phyloP scores from a whole-genome alignment of 2,329 filamentous ascomycete species.

The Elsinoe fawcettii region DNA sequence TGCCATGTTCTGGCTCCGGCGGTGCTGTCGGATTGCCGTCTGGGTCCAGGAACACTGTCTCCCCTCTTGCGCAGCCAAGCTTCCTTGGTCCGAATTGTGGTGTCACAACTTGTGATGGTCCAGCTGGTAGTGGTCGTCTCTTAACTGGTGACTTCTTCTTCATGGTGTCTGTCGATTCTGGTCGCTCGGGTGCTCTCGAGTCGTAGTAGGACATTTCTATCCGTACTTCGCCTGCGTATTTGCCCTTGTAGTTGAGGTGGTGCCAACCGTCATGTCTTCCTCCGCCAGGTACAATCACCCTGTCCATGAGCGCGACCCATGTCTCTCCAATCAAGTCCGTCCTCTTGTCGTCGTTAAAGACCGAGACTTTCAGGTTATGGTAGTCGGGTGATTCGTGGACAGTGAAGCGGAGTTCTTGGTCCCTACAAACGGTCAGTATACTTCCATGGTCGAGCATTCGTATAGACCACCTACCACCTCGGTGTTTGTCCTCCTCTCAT shows the following conservation, averaged over 20 bases:
- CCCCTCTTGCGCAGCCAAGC: conserved; percentile 38
- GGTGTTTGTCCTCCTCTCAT: conserved; percentile 91
- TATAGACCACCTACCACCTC: conserved; percentile 62
- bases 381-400: conserved; percentile 97
- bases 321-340: conserved; percentile 94
- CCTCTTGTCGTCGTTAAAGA: conserved; percentile 98
- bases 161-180: conserved; percentile 37
- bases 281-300: conserved; percentile 72
- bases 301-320: conserved; percentile 70
- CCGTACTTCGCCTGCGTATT: conserved; percentile 90
- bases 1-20: background rate
- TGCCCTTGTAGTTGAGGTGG: conserved; percentile 74
- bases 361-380: conserved; percentile 85
- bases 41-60: conserved; percentile 12
- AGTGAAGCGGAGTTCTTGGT: conserved; percentile 90
- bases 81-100: conserved; percentile 22
- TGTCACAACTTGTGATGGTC: conserved; percentile 5
- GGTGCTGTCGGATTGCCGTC: conserved; percentile 13
- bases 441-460: background rate
- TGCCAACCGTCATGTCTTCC: conserved; percentile 96
- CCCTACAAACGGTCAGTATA: conserved; percentile 51
- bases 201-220: conserved; percentile 98
- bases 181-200: conserved; percentile 50
- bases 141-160: conserved; percentile 59
- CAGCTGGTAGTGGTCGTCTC: conserved; percentile 69